Evolutionary conservation across 2,329 filamentous ascomycete genomes (phyloP), one percentile per base, ranked within the genome.

Genomic region (Cladosporium velox): DNA sequence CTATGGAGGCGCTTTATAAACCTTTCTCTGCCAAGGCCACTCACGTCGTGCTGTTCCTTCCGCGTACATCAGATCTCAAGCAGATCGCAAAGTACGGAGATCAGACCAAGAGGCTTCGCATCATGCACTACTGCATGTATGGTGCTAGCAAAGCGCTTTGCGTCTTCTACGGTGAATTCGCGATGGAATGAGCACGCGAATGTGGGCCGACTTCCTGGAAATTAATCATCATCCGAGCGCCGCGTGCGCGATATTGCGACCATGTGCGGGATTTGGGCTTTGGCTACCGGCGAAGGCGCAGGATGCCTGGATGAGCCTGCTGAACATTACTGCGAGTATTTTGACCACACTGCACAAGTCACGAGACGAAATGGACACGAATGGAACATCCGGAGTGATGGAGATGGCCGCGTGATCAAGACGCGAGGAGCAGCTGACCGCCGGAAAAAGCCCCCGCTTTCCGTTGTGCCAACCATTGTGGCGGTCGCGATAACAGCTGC

Each of bases 61-160:
- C 96, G 1, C 85, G 96, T 67, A 95, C 90, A 1, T 94, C 92
- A 68, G 89, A 97, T 76, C 77, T 97, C 62, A 85, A 88, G 60
- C 93, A 97, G 78, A 84, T 97, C 68, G 91, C 91, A 4, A 72
- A 74, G 67, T 68, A 72, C 60, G 71, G 65, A n/a, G 67, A 69
- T 57, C 67, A 70, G 3, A 81, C 78, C 2, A 75, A 81, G 65
- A 91, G 90, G 79, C 82, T 92, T 21, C 87, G 90, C 54, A 88
- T 94, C 30, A 87, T 91, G 59, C 95, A 99, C 80, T 98, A 98
- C 76, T 97, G 93, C 75, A 91, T 96, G 81, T 85, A 91, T 72
- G 92, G 93, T 14, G 91, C 91, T 7, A 97, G 93, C 78, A 97
- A 97, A 79, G 86, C 86, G 26, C 75, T 89, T 32, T 88, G 86